Evolutionary conservation across 805 yeast genomes (phyloP).

Genomic region (Wickerhamiella siamensis): DNA sequence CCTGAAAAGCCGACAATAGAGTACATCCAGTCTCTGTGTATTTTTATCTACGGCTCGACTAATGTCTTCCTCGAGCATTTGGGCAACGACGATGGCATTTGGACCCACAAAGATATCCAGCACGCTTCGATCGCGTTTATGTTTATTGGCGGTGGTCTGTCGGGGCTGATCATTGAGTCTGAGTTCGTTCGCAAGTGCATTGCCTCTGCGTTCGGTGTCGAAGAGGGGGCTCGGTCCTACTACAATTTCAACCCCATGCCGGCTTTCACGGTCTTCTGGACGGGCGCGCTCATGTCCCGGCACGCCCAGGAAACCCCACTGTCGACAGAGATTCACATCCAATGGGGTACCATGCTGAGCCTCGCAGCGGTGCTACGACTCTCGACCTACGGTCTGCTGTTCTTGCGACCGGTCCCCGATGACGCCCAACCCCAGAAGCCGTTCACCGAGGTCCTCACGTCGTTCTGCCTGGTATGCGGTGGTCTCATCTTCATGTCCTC

Average conservation of each 20-base stretch:
- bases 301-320: slow-evolving; percentile 73
- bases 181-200: slow-evolving; percentile 22
- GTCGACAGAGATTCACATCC: slow-evolving; percentile 70
- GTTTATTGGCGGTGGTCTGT: slow-evolving; percentile 81
- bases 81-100: slow-evolving; percentile 59
- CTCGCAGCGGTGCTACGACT: slow-evolving; percentile 69
- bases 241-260: slow-evolving; percentile 92
- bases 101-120: slow-evolving; percentile 84
- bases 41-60: slow-evolving; percentile 78
- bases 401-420: slow-evolving; percentile 25
- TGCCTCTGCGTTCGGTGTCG: slow-evolving; percentile 11
- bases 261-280: slow-evolving; percentile 84
- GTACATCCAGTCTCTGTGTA: slow-evolving; percentile 61
- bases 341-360: slow-evolving; percentile 85
- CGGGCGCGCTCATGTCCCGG: slow-evolving; percentile 89
- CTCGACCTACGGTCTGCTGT: slow-evolving; percentile 43
- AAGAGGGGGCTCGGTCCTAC: slow-evolving; percentile 16
- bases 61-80: slow-evolving; percentile 86
- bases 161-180: slow-evolving; percentile 76
- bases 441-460: slow-evolving; percentile 66
- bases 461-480: slow-evolving; percentile 73
- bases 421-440: slow-evolving; percentile 49
- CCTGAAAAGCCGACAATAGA: slow-evolving; percentile 62
- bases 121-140: slow-evolving; percentile 84
- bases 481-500: slow-evolving; percentile 88